These are phyloP conservation scores for Leishmania martiniquensis DNA, from an alignment of 208 protist species.

Conservation along the genomic window DNA sequence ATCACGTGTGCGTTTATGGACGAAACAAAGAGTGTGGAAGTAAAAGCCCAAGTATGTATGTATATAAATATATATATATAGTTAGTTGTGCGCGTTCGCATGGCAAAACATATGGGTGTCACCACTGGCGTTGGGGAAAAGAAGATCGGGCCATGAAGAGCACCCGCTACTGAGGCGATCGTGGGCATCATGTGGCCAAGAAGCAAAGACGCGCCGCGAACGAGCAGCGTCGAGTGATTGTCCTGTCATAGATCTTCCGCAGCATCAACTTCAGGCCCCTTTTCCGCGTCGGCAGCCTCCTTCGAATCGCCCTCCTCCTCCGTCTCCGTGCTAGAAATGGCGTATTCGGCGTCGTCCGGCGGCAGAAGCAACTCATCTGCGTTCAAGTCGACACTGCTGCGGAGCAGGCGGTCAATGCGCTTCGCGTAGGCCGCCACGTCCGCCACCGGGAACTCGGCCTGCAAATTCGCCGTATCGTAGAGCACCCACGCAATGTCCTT, in stretches of 20 bases:
- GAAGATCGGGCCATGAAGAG: no score
- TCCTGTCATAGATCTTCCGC: constrained; percentile 38
- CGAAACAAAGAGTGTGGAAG: neutral
- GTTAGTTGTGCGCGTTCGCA: no score
- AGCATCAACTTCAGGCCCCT: neutral
- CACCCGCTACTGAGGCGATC: neutral
- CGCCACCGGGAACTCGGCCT: constrained; percentile 93
- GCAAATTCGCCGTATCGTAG: constrained; percentile 95
- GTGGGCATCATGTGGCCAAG: neutral
- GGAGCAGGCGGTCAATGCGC: constrained; percentile 91
- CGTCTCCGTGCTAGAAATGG: constrained; percentile 37
- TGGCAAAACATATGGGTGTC: no score
- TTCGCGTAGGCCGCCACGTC: constrained; percentile 78
- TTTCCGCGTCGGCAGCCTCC: neutral
- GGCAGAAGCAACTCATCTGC: constrained; percentile 70
- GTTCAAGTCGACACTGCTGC: constrained; percentile 81
- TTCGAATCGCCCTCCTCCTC: constrained; percentile 32
- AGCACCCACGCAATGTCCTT: constrained; percentile 95
- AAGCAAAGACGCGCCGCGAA: neutral
- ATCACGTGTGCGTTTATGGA: no score
- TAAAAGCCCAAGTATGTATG: neutral
- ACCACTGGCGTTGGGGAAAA: no score
- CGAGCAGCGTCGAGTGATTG: neutral
- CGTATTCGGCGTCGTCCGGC: constrained; percentile 77
- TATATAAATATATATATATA: no score